Percentiles rank a stretch among this genome's conserved stretches.
phyloP scores from a whole-genome alignment of 129 eudicot species.

The Dittrichia graveolens region DNA sequence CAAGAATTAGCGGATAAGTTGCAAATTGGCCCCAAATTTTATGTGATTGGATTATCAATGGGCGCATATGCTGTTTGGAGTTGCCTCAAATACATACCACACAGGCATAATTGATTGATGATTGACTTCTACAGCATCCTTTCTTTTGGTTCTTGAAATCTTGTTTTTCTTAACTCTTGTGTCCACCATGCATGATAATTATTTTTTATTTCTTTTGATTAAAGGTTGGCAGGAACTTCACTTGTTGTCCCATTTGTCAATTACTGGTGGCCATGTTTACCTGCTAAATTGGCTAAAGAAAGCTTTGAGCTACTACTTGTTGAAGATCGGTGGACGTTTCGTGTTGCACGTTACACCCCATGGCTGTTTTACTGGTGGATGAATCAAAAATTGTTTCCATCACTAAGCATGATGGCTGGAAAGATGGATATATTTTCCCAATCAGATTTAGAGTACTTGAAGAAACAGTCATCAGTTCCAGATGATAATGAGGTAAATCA shows the following conservation, averaged over 20 bases:
- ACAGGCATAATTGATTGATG: constrained; percentile 56
- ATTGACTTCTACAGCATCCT: neutral
- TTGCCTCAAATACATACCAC: constrained; percentile 81
- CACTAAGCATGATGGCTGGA: constrained; percentile 50
- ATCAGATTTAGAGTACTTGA: constrained; percentile 50
- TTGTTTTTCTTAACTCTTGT: neutral
- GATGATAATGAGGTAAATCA: constrained; percentile 42
- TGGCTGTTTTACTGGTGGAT: constrained; percentile 76
- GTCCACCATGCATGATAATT: constrained; percentile 17
- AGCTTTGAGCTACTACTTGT: constrained; percentile 35
- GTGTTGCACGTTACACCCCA: constrained; percentile 63
- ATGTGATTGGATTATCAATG: constrained; percentile 67
- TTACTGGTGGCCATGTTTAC: constrained; percentile 71
- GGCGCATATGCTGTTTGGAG: constrained; percentile 80
- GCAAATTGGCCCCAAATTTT: constrained; percentile 66
- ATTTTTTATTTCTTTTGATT: neutral
- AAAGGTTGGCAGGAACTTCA: constrained; percentile 67
- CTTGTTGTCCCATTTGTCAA: constrained; percentile 61
- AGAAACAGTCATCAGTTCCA: constrained; percentile 35
- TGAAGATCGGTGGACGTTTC: constrained; percentile 54
- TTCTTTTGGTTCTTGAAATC: neutral
- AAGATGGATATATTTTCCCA: constrained; percentile 38
- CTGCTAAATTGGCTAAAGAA: constrained; percentile 41
- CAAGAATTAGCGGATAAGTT: constrained; percentile 75
- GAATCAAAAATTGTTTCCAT: constrained; percentile 61